These are phyloP conservation scores for Dianthus caryophyllus DNA, from an alignment of 148 eudicot genomes.

Conservation along the genomic window DNA sequence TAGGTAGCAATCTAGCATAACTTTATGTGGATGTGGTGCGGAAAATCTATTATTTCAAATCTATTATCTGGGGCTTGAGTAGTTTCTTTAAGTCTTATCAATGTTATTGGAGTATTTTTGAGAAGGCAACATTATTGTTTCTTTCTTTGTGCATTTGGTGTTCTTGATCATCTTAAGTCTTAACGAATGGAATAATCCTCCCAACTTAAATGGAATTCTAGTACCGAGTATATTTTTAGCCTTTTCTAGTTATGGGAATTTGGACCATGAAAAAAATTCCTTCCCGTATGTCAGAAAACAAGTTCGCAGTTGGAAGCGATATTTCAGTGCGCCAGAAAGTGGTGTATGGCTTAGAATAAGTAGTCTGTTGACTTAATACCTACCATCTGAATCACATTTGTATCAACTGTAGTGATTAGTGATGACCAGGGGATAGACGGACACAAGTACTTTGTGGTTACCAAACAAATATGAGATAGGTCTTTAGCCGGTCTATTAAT, in stretches of 20 bases:
- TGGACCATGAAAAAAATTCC: background rate
- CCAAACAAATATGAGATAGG: too few species aligned
- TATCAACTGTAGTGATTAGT: background rate
- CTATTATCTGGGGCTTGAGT: background rate
- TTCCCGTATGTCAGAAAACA: slow-evolving; percentile 62
- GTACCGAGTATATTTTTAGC: background rate
- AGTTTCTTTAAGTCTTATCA: background rate
- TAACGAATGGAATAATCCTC: background rate
- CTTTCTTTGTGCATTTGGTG: background rate
- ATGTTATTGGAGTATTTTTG: background rate
- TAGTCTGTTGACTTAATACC: background rate
- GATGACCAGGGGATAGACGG: background rate
- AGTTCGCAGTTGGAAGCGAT: slow-evolving; percentile 86
- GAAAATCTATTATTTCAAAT: background rate
- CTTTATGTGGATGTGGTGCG: background rate
- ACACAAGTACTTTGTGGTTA: too few species aligned
- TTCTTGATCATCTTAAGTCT: background rate
- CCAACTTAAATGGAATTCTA: background rate
- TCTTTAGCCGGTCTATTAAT: too few species aligned
- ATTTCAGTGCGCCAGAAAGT: background rate
- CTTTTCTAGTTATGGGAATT: background rate
- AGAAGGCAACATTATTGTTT: background rate
- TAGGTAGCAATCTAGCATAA: background rate
- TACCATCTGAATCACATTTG: background rate
- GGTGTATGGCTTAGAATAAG: background rate